Conservation (phyloP, 2,329 filamentous ascomycete genomes). For the Ceratocystis smalleyi region DNA sequence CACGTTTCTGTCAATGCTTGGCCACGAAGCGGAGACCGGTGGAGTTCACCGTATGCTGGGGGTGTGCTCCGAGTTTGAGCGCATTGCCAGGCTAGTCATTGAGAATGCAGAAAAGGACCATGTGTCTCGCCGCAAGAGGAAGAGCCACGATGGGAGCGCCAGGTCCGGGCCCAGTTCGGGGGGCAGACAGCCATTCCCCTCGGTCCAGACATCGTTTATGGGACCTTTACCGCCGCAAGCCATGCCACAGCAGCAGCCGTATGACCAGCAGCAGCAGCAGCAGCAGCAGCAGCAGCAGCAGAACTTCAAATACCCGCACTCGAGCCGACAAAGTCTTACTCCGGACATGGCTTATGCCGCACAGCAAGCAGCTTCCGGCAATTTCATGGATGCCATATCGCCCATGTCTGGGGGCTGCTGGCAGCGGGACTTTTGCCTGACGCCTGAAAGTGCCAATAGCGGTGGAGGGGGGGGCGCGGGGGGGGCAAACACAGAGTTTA, state of each 20-base stretch:
- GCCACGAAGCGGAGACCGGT: conserved; percentile 76
- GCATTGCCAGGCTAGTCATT: conserved; percentile 78
- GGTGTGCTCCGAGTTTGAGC: conserved; percentile 89
- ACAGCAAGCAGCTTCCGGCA: conserved; percentile 4
- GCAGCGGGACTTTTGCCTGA: conserved; percentile 31
- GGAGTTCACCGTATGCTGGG: conserved; percentile 87
- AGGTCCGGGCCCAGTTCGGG: conserved; percentile 18
- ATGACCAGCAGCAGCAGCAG: not conserved
- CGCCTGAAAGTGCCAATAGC: conserved; percentile 18
- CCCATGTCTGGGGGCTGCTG: conserved; percentile 30
- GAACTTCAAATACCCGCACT: not conserved
- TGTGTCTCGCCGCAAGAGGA: conserved; percentile 66
- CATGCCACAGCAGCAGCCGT: not conserved
- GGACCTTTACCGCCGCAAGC: conserved; percentile 19
- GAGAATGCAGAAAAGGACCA: conserved; percentile 83
- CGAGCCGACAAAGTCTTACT: not conserved
- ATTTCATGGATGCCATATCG: conserved; percentile 13
- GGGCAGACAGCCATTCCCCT: conserved; percentile 19
- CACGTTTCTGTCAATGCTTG: conserved; percentile 75
- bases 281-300: conserved; percentile 5
- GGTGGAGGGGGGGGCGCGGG: not conserved
- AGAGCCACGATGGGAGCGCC: conserved; percentile 41
- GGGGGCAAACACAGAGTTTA: conserved; percentile 6
- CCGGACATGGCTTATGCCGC: conserved; percentile 10
- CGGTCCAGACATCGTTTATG: conserved; percentile 19